Conservation (phyloP, 1,284 basidiomycete species). For the Mycena citricolor region DNA sequence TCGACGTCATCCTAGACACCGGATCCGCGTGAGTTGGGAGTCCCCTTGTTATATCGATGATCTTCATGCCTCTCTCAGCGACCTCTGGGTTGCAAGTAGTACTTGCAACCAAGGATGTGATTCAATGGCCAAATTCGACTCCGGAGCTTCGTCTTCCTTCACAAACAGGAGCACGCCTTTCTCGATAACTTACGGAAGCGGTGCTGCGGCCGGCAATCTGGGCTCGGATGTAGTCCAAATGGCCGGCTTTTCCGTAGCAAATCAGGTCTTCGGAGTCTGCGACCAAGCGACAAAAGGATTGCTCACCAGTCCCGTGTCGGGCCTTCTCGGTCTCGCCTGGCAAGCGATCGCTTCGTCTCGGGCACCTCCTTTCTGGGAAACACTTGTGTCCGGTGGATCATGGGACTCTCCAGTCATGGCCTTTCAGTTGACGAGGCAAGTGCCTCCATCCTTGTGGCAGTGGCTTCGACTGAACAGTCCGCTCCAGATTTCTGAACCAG, state of each 20-base stretch:
- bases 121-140: constrained; percentile 44
- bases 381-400: constrained; percentile 56
- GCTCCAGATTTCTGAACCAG: constrained; percentile 57
- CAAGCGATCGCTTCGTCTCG: constrained; percentile 52
- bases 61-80: constrained; percentile 39
- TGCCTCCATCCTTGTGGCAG: neutral
- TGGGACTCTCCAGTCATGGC: constrained; percentile 74
- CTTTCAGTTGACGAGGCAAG: constrained; percentile 75
- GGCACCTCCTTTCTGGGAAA: constrained; percentile 70
- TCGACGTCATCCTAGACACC: constrained; percentile 77
- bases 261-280: constrained; percentile 67
- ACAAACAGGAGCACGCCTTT: constrained; percentile 53
- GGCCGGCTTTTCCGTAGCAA: constrained; percentile 74
- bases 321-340: constrained; percentile 67
- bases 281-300: constrained; percentile 47
- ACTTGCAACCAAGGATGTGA: constrained; percentile 52
- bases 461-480: neutral
- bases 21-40: constrained; percentile 54
- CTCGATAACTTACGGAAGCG: constrained; percentile 80
- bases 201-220: constrained; percentile 69
- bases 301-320: constrained; percentile 55
- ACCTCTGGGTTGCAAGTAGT: constrained; percentile 74
- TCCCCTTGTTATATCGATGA: neutral
- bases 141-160: constrained; percentile 53
- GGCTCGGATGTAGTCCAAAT: constrained; percentile 75